phyloP scores from a whole-genome alignment of 306 rosid species.

The Trichosanthes cucumerina region DNA sequence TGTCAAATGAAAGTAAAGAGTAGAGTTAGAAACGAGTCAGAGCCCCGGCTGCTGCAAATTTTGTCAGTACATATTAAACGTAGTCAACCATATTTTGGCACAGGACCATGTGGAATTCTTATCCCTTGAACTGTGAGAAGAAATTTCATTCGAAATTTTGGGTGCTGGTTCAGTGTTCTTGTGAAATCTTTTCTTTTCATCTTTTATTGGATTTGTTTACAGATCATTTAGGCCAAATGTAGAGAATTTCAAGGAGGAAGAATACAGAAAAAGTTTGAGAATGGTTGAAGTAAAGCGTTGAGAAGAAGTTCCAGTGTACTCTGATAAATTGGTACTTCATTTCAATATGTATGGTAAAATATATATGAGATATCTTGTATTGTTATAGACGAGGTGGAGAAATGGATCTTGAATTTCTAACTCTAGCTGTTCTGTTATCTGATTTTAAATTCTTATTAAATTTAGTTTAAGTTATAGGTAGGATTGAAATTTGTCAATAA shows the following conservation, averaged over 20 bases:
- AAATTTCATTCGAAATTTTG: not conserved
- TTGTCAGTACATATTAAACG: not conserved
- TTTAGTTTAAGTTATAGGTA: too few species aligned
- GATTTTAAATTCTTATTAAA: not conserved
- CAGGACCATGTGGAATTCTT: not conserved
- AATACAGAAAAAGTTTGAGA: not conserved
- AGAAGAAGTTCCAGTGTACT: not conserved
- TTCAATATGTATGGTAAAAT: not conserved
- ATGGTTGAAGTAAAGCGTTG: not conserved
- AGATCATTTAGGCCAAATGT: not conserved
- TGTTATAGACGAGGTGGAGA: too few species aligned
- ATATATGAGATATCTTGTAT: not conserved
- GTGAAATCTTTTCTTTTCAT: not conserved
- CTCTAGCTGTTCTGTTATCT: too few species aligned
- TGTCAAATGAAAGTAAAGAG: not conserved
- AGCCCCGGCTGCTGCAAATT: conserved; percentile 4
- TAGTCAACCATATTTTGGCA: not conserved
- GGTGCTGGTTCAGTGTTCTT: not conserved
- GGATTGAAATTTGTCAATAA: too few species aligned
- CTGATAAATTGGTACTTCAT: not conserved
- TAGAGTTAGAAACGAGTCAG: not conserved
- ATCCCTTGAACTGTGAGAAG: not conserved
- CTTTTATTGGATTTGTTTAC: not conserved
- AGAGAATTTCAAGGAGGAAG: not conserved
- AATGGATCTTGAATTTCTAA: too few species aligned